phyloP scores from a whole-genome alignment of 257 asterid genomes.

The Thymus quinquecostatus region DNA sequence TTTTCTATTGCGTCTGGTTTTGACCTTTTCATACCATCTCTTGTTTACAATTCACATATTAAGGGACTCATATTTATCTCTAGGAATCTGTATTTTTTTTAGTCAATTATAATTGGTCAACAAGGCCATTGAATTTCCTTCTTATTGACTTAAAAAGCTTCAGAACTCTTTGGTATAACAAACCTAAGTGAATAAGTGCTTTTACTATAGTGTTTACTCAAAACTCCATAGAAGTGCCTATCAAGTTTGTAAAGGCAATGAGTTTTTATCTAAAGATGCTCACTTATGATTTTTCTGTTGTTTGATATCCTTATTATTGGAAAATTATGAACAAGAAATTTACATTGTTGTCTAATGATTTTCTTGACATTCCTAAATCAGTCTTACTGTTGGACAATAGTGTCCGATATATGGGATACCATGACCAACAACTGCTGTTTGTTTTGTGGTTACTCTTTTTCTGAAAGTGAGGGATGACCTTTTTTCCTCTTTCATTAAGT shows the following conservation, averaged over 20 bases:
- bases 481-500: background rate
- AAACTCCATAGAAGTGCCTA: background rate
- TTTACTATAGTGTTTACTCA: conserved; percentile 10
- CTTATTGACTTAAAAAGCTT: background rate
- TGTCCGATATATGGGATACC: conserved; percentile 6
- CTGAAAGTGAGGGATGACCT: conserved; percentile 17
- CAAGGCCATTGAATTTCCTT: conserved; percentile 1
- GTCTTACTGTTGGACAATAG: conserved; percentile 10
- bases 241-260: conserved; percentile 4
- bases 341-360: conserved; percentile 3
- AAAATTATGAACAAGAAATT: background rate
- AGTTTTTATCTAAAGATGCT: background rate
- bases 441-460: conserved; percentile 12
- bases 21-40: conserved; percentile 10
- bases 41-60: conserved; percentile 6
- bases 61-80: conserved; percentile 19
- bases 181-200: conserved; percentile 1
- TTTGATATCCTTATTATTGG: background rate
- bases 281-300: background rate
- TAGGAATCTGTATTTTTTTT: conserved; percentile 5
- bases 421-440: conserved; percentile 18
- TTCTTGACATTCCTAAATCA: conserved; percentile 11
- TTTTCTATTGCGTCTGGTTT: background rate
- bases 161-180: conserved; percentile 7
- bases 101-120: conserved; percentile 5